These are phyloP conservation scores for Exophiala alcalophila DNA, from an alignment of 2,329 filamentous ascomycete species.

Conservation along the genomic window DNA sequence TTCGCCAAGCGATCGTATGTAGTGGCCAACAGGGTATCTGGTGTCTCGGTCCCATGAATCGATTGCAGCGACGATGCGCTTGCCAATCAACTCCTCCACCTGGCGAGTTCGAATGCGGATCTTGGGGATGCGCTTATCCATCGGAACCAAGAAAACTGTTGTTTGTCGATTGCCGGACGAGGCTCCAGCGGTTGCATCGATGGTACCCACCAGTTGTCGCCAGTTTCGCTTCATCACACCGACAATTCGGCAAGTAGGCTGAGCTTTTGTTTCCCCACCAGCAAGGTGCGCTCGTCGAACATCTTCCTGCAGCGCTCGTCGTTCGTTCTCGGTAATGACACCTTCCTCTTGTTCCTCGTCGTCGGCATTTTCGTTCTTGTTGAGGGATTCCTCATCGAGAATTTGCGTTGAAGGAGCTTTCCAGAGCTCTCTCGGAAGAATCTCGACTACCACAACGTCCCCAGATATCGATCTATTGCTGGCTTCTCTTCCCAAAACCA, in stretches of 20 bases:
- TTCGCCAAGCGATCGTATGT: conserved; percentile 87
- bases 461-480: conserved; percentile 93
- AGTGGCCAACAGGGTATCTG: conserved; percentile 87
- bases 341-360: conserved; percentile 69
- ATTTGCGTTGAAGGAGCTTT: conserved; percentile 94
- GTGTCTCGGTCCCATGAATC: conserved; percentile 95
- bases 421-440: conserved; percentile 93
- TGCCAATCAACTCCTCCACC: conserved; percentile 81
- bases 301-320: conserved; percentile 82
- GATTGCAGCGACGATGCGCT: conserved; percentile 88
- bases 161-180: conserved; percentile 82
- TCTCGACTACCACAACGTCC: conserved; percentile 87
- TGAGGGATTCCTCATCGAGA: conserved; percentile 87
- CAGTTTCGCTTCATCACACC: conserved; percentile 94
- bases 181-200: conserved; percentile 70
- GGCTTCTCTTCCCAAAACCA: conserved; percentile 88
- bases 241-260: conserved; percentile 89
- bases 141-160: conserved; percentile 90
- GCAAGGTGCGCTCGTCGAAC: conserved; percentile 80
- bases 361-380: conserved; percentile 91
- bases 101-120: conserved; percentile 90
- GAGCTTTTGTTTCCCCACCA: conserved; percentile 70
- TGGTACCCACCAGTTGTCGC: conserved; percentile 95
- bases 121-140: conserved; percentile 98
- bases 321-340: conserved; percentile 84